Conservation (phyloP, 352 stramenopile genomes). For the Globisporangium spinosum region DNA sequence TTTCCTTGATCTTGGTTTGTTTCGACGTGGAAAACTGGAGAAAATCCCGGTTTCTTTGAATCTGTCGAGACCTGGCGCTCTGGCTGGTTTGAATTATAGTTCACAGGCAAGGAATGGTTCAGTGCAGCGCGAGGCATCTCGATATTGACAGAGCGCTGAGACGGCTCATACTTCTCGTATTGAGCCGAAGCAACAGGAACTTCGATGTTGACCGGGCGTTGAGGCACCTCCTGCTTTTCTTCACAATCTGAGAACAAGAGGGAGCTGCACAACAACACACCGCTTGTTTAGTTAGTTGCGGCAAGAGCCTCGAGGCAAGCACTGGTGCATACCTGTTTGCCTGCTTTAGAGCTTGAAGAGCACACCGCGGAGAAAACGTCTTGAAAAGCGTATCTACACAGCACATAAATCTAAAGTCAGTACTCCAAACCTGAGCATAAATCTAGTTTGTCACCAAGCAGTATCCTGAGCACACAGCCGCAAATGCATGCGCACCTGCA, state of each 20-base stretch:
- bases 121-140: neutral
- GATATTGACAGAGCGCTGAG: neutral
- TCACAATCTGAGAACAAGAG: constrained; percentile 11
- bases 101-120: too few species aligned
- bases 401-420: neutral
- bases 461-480: neutral
- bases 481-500: constrained; percentile 24
- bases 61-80: neutral
- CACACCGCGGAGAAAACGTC: constrained; percentile 54
- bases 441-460: neutral
- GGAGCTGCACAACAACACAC: constrained; percentile 3
- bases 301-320: neutral
- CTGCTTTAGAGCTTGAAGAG: constrained; percentile 38
- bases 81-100: neutral
- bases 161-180: neutral
- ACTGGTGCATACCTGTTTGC: constrained; percentile 32
- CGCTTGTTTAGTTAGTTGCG: neutral
- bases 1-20: neutral
- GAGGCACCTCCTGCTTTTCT: neutral
- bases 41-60: neutral
- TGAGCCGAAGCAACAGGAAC: neutral
- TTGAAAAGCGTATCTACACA: constrained; percentile 47
- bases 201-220: constrained; percentile 5
- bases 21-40: neutral
- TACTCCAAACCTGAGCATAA: neutral